Base-by-base conservation (phyloP, 768 basidiomycete species). In the Podaxis pistillaris region DNA sequence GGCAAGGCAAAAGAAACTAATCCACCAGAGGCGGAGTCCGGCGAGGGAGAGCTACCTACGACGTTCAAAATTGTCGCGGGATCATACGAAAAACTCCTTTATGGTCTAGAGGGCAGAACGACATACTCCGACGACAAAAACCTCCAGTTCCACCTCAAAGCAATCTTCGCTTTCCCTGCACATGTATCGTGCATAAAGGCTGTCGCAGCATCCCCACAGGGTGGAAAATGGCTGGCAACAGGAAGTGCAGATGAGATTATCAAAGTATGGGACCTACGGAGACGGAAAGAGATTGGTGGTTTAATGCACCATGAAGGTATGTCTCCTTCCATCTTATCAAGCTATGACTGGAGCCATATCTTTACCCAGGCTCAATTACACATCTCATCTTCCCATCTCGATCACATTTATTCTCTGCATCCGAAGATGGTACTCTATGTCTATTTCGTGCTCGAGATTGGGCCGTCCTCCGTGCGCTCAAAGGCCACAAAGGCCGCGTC, bases 211-310 rank as follows among this genome's bases (percentile, higher is more conserved):
- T 91, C 91, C 0, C 94, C 94, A 2, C 76, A 84, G 2, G 94
- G 95, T 36, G 94, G 94, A 1, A 98, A 97, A 76, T 98, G 95
- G 94, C 81, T 98, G 15, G 96, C 94, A 7, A 94, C 91, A 0
- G 97, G 95, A 6, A 94, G 93, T 66, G 85, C 91, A n/a, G 97
- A 99, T 71, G 97, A 98, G 73, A 91, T 96, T 54, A 78, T 98
- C 68, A 98, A 98, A 73, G 88, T 99, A 8, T 99, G 97, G 97
- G 95, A 98, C 78, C 74, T 99, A 63, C 83, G 88, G 58, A 79
- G 95, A 70, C 80, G 88, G 73, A 97, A 97, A 76, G 96, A 99
- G 74, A 84, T 99, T 56, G 97, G 97, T 36, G 93, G 91, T 50
- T 77, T 99, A 57, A 92, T 95, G 86, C 94, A 97, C 62, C 96